Conservation (phyloP, 768 basidiomycete genomes). For the Daedaleopsis sinensis region DNA sequence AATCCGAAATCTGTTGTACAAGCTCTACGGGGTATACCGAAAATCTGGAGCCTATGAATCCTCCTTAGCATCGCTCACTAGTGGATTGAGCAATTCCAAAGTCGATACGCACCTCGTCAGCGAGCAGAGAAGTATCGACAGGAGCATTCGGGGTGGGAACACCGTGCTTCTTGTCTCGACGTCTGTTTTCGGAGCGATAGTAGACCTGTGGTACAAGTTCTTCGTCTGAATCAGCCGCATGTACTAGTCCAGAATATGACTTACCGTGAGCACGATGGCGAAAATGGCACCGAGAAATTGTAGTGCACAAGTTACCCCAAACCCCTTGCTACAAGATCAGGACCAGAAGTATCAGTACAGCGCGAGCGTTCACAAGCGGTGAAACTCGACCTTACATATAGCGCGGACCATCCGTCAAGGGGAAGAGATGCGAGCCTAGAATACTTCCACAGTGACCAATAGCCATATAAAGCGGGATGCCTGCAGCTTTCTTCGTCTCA, state of each 20-base stretch:
- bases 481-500: constrained; percentile 76
- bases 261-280: constrained; percentile 53
- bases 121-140: constrained; percentile 65
- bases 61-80: neutral
- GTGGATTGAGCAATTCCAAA: neutral
- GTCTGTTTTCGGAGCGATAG: constrained; percentile 63
- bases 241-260: constrained; percentile 8
- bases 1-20: too few relatives aligned
- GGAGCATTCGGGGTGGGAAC: constrained; percentile 46
- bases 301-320: constrained; percentile 51
- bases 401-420: constrained; percentile 59
- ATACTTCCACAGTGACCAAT: constrained; percentile 80
- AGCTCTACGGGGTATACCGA: constrained; percentile 51
- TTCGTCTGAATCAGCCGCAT: neutral
- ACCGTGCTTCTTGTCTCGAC: constrained; percentile 56
- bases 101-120: constrained; percentile 69
- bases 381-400: constrained; percentile 55
- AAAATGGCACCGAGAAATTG: constrained; percentile 59
- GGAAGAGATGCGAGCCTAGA: constrained; percentile 77
- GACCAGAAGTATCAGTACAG: neutral
- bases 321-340: constrained; percentile 7
- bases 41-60: constrained; percentile 56
- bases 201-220: constrained; percentile 63
- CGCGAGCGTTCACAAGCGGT: neutral
- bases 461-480: constrained; percentile 78